Evolutionary conservation across 805 yeast genomes (phyloP).

Genomic region (Scheffersomyces stipitis): DNA sequence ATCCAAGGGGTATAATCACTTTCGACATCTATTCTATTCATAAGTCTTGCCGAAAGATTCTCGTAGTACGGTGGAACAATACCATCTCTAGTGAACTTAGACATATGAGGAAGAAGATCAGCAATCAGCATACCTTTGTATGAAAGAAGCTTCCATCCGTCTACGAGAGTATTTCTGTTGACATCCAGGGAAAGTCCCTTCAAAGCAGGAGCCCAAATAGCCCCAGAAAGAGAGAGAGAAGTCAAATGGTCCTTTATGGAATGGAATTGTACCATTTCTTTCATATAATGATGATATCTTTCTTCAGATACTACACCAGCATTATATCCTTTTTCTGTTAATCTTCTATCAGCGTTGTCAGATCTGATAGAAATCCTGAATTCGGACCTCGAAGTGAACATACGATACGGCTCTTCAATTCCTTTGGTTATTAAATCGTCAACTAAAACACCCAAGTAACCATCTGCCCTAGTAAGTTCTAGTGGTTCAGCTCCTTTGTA

Average conservation of each 20-base stretch:
- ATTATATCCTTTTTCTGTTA: slow-evolving; percentile 66
- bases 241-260: slow-evolving; percentile 47
- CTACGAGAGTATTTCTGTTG: slow-evolving; percentile 33
- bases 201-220: slow-evolving; percentile 60
- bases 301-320: slow-evolving; percentile 65
- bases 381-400: slow-evolving; percentile 97
- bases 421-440: slow-evolving; percentile 96
- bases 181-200: slow-evolving; percentile 50
- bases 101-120: slow-evolving; percentile 31
- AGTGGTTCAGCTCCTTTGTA: slow-evolving; percentile 43
- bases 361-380: slow-evolving; percentile 87
- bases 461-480: slow-evolving; percentile 70
- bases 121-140: slow-evolving; percentile 43
- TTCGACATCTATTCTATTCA: slow-evolving; percentile 68
- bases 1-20: slow-evolving; percentile 83
- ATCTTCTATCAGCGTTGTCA: slow-evolving; percentile 88
- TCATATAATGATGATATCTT: slow-evolving; percentile 50
- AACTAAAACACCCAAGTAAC: slow-evolving; percentile 86
- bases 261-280: slow-evolving; percentile 47
- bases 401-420: slow-evolving; percentile 93
- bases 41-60: slow-evolving; percentile 38
- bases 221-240: slow-evolving; percentile 48
- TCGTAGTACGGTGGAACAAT: slow-evolving; percentile 24
- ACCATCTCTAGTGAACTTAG: slow-evolving; percentile 15
- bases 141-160: slow-evolving; percentile 71